Conservation (phyloP, 169 alveolate species). For the Toxoplasma gondii region DNA sequence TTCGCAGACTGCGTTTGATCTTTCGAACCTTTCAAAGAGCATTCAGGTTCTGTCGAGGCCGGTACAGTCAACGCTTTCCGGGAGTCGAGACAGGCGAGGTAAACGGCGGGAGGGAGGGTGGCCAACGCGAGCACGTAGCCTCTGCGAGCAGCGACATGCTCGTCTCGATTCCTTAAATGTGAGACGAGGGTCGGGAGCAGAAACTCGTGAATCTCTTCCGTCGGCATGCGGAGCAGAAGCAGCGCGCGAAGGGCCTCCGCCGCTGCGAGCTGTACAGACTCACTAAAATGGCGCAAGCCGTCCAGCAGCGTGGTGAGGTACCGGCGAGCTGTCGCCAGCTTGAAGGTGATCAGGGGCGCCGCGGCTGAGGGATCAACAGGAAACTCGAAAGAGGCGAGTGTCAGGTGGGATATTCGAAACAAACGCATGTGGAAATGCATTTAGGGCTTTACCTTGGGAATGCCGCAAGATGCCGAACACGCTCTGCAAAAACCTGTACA, state of each 20-base stretch:
- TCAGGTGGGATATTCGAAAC: not conserved
- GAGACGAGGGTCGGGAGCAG: conserved; percentile 36
- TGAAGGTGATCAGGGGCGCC: conserved; percentile 42
- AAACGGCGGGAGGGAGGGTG: conserved; percentile 61
- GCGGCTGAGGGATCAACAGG: not conserved
- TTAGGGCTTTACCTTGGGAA: too few relatives aligned
- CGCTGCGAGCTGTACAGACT: conserved; percentile 71
- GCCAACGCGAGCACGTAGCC: conserved; percentile 62
- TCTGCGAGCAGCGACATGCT: conserved; percentile 64
- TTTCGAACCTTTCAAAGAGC: too few relatives aligned
- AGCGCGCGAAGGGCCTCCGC: conserved; percentile 72
- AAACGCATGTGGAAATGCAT: not conserved
- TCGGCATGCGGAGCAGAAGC: conserved; percentile 52
- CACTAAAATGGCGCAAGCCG: conserved; percentile 62
- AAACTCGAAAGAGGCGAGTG: not conserved
- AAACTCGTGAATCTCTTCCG: conserved; percentile 22
- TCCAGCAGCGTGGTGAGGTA: conserved; percentile 69
- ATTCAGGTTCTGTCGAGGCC: not conserved
- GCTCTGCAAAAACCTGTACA: too few relatives aligned
- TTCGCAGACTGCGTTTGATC: too few relatives aligned
- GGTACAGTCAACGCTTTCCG: not conserved
- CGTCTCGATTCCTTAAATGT: conserved; percentile 33
- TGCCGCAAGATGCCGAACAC: too few relatives aligned
- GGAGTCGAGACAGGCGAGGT: not conserved
- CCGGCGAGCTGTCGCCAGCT: conserved; percentile 70